phyloP scores from a whole-genome alignment of 371 early-diverging fungal genomes.

The Haplosporangium sp. region DNA sequence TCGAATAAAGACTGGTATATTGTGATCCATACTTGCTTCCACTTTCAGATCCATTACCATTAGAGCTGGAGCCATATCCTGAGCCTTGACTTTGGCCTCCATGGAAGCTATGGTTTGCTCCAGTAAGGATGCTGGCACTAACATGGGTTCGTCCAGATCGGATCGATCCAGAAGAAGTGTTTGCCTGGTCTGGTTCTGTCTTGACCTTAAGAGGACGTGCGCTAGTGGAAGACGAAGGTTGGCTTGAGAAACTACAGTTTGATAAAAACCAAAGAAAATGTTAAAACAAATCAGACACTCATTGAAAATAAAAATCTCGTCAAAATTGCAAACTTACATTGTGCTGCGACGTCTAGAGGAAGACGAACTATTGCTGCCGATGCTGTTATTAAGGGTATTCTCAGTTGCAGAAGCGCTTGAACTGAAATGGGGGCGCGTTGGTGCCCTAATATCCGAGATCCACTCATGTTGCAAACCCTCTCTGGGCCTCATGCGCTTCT shows the following conservation, averaged over 20 bases:
- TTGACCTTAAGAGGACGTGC: slow-evolving; percentile 47
- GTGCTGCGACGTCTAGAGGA: slow-evolving; percentile 27
- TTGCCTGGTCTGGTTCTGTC: slow-evolving; percentile 26
- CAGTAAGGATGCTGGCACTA: slow-evolving; percentile 13
- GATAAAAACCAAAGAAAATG: not conserved
- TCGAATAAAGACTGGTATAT: slow-evolving; percentile 36
- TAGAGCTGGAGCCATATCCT: not conserved
- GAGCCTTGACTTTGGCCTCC: slow-evolving; percentile 5
- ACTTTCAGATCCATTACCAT: not conserved
- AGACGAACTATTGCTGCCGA: slow-evolving; percentile 25
- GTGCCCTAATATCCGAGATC: slow-evolving; percentile 64
- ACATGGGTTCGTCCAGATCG: slow-evolving; percentile 17
- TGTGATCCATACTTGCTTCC: slow-evolving; percentile 37
- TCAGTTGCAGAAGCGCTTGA: not conserved
- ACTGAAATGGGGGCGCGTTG: slow-evolving; percentile 29
- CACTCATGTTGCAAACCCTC: slow-evolving; percentile 86
- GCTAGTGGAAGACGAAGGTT: slow-evolving; percentile 12
- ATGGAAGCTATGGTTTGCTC: slow-evolving; percentile 30
- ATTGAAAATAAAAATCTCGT: no score
- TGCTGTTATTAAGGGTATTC: slow-evolving; percentile 16
- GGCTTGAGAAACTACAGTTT: slow-evolving; percentile 27
- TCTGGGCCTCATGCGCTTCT: slow-evolving; percentile 87
- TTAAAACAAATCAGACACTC: not conserved
- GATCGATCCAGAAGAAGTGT: slow-evolving; percentile 29
- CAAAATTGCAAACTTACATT: slow-evolving; percentile 16